Base-by-base conservation (phyloP, 164 flowering plant genomes). In the Hamamelis virginiana region DNA sequence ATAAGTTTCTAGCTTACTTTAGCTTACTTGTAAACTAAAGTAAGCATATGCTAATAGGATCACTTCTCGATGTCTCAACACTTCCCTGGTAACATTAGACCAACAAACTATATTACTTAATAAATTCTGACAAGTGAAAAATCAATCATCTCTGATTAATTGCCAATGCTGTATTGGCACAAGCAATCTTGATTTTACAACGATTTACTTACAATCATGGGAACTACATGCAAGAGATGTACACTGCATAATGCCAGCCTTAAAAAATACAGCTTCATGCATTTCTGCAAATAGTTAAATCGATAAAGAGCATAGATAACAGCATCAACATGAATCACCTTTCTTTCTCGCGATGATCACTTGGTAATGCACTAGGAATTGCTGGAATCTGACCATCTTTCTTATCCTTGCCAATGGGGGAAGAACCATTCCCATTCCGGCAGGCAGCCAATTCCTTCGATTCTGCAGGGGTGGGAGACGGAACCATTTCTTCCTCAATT, bases 401-500 rank as follows among this genome's bases (percentile, higher is more conserved):
- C 59, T 59, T 58, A 15, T 72, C 78, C 55, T 56, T 71, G 28
- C 68, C 62, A 25, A 44, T 26, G 13, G 58, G 14, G 26, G 79
- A 27, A 47, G 76, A 61, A 16, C 62, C 68, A 22, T 67, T 25
- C 13, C 74, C 67, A 64, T 64, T 79, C 3, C 72, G 48, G 26
- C 22, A n/a, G 43, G 55, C 55, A 51, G 55, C 55, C 55, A 51
- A 51, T 51, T 53, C 84, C 69, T 69, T 71, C 0, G 80, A 33
- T 43, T 78, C 80, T 5, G 23, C 44, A n/a, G 53, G 56, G 5
- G 67, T n/a, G 26, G 52, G 44, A 22, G 69, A 38, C 14, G 69
- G 38, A 38, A 45, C 14, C 21, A 50, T 51, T 12, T 69, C 80
- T 43, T 81, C 85, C 23, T 76, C 82, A 16, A 81, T 77, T 18